These are phyloP conservation scores for Botryobasidium botryosum DNA, from an alignment of 768 basidiomycete species.

Conservation along the genomic window DNA sequence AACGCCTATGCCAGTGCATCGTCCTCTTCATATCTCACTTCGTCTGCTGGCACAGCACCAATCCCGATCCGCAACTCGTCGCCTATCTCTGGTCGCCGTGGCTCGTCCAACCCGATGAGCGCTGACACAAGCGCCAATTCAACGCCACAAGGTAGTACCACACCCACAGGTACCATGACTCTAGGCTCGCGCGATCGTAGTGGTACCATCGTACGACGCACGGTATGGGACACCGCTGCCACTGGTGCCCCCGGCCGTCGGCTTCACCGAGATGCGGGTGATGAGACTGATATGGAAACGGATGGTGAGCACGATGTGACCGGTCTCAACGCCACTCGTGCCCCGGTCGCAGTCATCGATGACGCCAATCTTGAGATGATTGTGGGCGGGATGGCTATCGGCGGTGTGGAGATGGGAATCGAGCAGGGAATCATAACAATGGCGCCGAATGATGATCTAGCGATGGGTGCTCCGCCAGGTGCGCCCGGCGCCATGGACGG, in stretches of 20 bases:
- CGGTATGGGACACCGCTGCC: slow-evolving; percentile 38
- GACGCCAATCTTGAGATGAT: slow-evolving; percentile 18
- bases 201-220: slow-evolving; percentile 55
- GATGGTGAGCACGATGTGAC: too few relatives aligned
- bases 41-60: too few relatives aligned
- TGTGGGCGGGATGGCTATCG: slow-evolving; percentile 22
- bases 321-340: too few relatives aligned
- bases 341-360: slow-evolving; percentile 26
- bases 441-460: slow-evolving; percentile 74
- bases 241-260: too few relatives aligned
- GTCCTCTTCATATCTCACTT: too few relatives aligned
- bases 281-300: too few relatives aligned
- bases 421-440: slow-evolving; percentile 63
- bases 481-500: slow-evolving; percentile 51
- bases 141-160: slow-evolving; percentile 41
- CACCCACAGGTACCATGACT: slow-evolving; percentile 39
- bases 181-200: slow-evolving; percentile 46
- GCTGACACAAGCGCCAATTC: slow-evolving; percentile 40
- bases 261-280: too few relatives aligned
- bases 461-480: slow-evolving; percentile 79
- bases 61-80: too few relatives aligned
- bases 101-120: slow-evolving; percentile 39
- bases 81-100: too few relatives aligned
- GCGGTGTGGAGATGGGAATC: slow-evolving; percentile 18
- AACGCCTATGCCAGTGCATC: too few relatives aligned